Evolutionary conservation across 2,329 filamentous ascomycete species (phyloP), one percentile per base, ranked within the genome.

Genomic region (Neonectria coccinea): DNA sequence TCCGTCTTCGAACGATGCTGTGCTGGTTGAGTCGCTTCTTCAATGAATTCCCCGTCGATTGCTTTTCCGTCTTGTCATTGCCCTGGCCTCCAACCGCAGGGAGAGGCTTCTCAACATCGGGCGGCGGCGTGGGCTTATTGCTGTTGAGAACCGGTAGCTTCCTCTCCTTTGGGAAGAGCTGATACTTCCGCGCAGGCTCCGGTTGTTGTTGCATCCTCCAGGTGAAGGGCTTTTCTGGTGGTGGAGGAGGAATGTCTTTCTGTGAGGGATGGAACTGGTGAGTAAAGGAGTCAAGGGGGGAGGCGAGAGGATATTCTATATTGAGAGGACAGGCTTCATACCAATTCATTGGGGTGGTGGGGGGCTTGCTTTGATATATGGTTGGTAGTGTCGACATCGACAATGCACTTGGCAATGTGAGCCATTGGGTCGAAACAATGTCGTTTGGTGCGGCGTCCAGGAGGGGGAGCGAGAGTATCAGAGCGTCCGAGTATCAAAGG

Each of bases 401-500:
- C 79, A 79, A 89, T 82, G 76, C 87, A 88, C 72, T 80, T 84
- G 76, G 84, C 85, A 77, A 89, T 89, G 77, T 90, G 88, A 78
- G 86, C 86, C 87, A 89, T 89, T 77, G 76, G 68, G 70, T 72
- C 66, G 65, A 71, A 68, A 70, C 65, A 64, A 69, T 64, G 52
- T 57, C 68, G 67, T 67, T 52, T 62, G 58, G 56, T 67, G 56
- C 60, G 59, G 39, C 57, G 44, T 66, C 69, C 67, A 65, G 62
- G 70, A 69, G 56, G 54, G 65, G 70, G 67, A 68, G 63, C 61
- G 68, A 33, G 27, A 20, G 48, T 51, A 29, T 51, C 27, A 51
- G 48, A 50, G 48, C n/a, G 29, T 18, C n/a, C 18, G 48, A 67
- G 72, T 71, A 69, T 74, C 50, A 71, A 69, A 73, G 66, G 67